These are phyloP conservation scores for Laetiporus sulphureus DNA, from an alignment of 1,284 basidiomycete genomes.

Conservation along the genomic window DNA sequence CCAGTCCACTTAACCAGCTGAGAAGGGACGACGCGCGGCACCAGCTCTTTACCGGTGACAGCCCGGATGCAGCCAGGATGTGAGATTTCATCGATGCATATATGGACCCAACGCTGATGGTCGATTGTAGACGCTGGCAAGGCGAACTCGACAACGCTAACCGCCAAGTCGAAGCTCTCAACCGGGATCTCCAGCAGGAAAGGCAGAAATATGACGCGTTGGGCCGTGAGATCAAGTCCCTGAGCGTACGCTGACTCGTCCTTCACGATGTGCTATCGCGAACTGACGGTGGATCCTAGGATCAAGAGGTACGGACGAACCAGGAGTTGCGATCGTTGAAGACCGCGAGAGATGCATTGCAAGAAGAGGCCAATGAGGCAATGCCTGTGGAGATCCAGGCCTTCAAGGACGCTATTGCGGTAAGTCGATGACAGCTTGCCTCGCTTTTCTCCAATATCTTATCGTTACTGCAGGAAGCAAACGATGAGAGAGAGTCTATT, in stretches of 20 bases:
- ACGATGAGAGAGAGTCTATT: slow-evolving; percentile 43
- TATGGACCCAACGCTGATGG: not conserved
- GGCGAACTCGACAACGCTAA: slow-evolving; percentile 15
- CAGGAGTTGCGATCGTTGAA: slow-evolving; percentile 18
- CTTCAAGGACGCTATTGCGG: slow-evolving; percentile 52
- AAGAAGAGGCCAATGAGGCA: slow-evolving; percentile 65
- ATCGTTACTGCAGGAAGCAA: slow-evolving; percentile 39
- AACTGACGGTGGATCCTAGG: slow-evolving; percentile 10
- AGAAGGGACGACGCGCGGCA: slow-evolving; percentile 34
- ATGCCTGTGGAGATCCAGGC: slow-evolving; percentile 66
- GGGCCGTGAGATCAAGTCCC: not conserved
- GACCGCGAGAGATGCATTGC: slow-evolving; percentile 31
- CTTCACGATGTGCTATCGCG: too few species aligned
- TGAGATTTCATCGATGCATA: slow-evolving; percentile 8
- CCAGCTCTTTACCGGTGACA: slow-evolving; percentile 40
- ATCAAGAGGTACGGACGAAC: slow-evolving; percentile 5
- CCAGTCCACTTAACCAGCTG: slow-evolving; percentile 32
- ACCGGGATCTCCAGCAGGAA: slow-evolving; percentile 5
- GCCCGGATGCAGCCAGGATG: slow-evolving; percentile 29
- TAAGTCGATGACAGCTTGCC: slow-evolving; percentile 26
- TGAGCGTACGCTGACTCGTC: slow-evolving; percentile 8
- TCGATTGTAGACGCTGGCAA: slow-evolving; percentile 14
- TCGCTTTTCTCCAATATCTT: slow-evolving; percentile 1
- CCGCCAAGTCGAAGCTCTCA: slow-evolving; percentile 7
- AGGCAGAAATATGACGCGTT: slow-evolving; percentile 6